phyloP scores from a whole-genome alignment of 148 eudicot species.

The Nepenthes mirabilis region DNA sequence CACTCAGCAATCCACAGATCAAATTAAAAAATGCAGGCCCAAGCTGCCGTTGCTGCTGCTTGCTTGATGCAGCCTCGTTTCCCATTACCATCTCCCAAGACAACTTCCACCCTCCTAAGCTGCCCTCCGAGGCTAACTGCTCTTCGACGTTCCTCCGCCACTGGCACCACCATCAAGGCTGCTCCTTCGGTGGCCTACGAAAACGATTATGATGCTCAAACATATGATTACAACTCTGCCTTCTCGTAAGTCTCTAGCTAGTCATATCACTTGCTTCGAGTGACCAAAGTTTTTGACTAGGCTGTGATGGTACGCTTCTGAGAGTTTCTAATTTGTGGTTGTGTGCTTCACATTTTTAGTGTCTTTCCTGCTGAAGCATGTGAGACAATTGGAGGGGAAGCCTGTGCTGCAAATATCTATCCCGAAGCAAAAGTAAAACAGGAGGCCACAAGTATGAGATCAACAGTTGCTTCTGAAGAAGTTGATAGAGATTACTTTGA shows the following conservation, averaged over 20 bases:
- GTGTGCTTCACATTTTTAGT: slow-evolving; percentile 8
- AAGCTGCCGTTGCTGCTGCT: slow-evolving; percentile 14
- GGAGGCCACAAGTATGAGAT: slow-evolving; percentile 7
- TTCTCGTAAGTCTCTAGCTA: slow-evolving; percentile 23
- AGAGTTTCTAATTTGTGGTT: background rate
- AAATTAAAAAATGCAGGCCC: slow-evolving; percentile 30
- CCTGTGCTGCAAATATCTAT: slow-evolving; percentile 34
- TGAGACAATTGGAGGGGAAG: slow-evolving; percentile 47
- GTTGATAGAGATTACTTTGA: slow-evolving; percentile 53
- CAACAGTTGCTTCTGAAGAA: slow-evolving; percentile 4
- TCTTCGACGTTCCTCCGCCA: background rate
- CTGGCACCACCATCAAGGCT: slow-evolving; percentile 10
- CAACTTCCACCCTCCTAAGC: background rate
- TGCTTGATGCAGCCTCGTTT: slow-evolving; percentile 19
- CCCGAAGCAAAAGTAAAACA: slow-evolving; percentile 41
- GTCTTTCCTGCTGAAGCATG: slow-evolving; percentile 79
- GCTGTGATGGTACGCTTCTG: too few relatives aligned
- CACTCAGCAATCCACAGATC: background rate
- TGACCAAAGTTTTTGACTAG: background rate
- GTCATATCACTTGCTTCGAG: too few relatives aligned
- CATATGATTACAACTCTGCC: slow-evolving; percentile 39
- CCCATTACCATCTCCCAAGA: slow-evolving; percentile 6
- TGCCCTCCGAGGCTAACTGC: background rate
- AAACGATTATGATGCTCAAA: background rate
- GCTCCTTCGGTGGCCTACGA: slow-evolving; percentile 9